These are phyloP conservation scores for Dipodascus albidus DNA, from an alignment of 805 yeast species.

Conservation along the genomic window DNA sequence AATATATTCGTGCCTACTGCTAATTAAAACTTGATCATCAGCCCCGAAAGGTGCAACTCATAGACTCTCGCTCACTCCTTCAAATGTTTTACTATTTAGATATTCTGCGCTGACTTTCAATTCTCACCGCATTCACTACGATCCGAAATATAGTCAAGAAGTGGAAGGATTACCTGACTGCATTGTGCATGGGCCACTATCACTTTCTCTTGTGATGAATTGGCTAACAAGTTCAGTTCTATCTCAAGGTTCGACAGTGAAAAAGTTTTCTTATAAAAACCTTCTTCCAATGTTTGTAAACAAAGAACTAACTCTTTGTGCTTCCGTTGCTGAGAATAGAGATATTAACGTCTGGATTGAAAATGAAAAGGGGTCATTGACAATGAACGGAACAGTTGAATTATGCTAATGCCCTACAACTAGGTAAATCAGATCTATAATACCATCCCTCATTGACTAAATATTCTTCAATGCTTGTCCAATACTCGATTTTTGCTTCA, in stretches of 20 bases:
- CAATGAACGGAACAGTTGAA: slow-evolving; percentile 17
- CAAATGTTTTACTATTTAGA: slow-evolving; percentile 38
- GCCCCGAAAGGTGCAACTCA: slow-evolving; percentile 7
- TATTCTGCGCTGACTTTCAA: slow-evolving; percentile 73
- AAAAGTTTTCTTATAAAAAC: slow-evolving; percentile 37
- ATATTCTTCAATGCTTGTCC: slow-evolving; percentile 34
- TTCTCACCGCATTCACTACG: slow-evolving; percentile 76
- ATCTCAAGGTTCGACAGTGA: slow-evolving; percentile 17
- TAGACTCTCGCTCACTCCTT: slow-evolving; percentile 27
- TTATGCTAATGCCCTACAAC: slow-evolving; percentile 4
- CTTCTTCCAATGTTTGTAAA: slow-evolving; percentile 38
- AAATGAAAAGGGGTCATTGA: slow-evolving; percentile 12
- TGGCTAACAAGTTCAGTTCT: slow-evolving; percentile 30
- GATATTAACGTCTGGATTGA: slow-evolving; percentile 22
- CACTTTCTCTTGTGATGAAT: slow-evolving; percentile 47
- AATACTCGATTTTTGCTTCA: slow-evolving; percentile 30
- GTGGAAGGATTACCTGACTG: slow-evolving; percentile 51
- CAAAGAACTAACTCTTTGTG: slow-evolving; percentile 21
- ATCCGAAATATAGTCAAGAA: slow-evolving; percentile 37
- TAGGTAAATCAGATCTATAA: background rate
- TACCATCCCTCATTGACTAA: background rate
- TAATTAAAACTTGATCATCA: background rate
- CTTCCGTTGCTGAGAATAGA: slow-evolving; percentile 17
- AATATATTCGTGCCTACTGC: slow-evolving; percentile 2
- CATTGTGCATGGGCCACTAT: slow-evolving; percentile 74